Conservation (phyloP, 2,329 filamentous ascomycete genomes). For the Colletotrichum falcatum region DNA sequence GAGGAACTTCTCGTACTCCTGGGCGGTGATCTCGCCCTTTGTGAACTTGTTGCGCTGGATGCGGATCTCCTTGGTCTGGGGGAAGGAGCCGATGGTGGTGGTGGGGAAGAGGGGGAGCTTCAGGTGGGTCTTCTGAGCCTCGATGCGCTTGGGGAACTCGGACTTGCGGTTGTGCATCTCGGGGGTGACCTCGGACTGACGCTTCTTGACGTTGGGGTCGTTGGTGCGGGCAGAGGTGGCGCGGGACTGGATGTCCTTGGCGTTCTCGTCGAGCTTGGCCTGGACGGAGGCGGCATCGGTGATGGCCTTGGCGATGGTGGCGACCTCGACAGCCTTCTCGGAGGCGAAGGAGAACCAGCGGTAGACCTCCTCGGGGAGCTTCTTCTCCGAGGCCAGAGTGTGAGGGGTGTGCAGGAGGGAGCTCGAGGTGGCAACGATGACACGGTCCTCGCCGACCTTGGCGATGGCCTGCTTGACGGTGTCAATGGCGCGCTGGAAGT, state of each 20-base stretch:
- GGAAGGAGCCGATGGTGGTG: conserved; percentile 99
- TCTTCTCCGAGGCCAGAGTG: conserved; percentile 98
- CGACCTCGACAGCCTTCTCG: conserved; percentile 93
- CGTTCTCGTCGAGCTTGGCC: conserved; percentile 94
- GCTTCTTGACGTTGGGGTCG: conserved; percentile 96
- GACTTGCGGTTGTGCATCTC: conserved; percentile 94
- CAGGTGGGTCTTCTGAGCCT: conserved; percentile 90
- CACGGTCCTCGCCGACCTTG: conserved; percentile 96
- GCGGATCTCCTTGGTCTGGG: conserved; percentile 99
- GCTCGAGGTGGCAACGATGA: conserved; percentile 96
- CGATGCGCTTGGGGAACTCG: conserved; percentile 85
- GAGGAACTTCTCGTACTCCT: conserved; percentile 98
- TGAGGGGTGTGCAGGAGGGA: conserved; percentile 98
- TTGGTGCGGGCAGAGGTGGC: conserved; percentile 95
- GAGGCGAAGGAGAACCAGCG: conserved; percentile 98
- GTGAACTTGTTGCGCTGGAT: conserved; percentile 97
- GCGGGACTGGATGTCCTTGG: conserved; percentile 91
- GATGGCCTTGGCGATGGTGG: conserved; percentile 95
- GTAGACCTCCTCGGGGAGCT: conserved; percentile 75
- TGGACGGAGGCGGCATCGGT: conserved; percentile 89
- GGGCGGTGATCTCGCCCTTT: conserved; percentile 94
- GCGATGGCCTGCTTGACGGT: conserved; percentile 89
- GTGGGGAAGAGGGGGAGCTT: conserved; percentile 97
- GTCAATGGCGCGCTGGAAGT: conserved; percentile 96
- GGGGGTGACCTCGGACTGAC: conserved; percentile 86